Percentiles rank a stretch among this genome's conserved stretches.
phyloP scores from a whole-genome alignment of 371 early-diverging fungal species.

The Phascolomyces articulosus region DNA sequence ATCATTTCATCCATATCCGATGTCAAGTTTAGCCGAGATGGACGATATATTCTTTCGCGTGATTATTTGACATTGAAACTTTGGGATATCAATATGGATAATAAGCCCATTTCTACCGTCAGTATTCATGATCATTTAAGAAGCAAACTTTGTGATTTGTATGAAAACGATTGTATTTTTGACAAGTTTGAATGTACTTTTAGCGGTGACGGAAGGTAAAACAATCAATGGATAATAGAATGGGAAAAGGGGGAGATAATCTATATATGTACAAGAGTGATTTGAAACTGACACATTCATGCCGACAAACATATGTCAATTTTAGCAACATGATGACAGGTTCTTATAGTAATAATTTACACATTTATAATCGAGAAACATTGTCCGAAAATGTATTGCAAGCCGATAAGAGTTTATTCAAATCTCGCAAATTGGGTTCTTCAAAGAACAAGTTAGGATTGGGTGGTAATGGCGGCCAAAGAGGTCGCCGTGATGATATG shows the following conservation, averaged over 20 bases:
- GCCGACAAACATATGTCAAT: too few relatives aligned
- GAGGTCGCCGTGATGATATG: constrained; percentile 75
- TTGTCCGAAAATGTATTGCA: constrained; percentile 85
- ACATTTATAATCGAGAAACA: constrained; percentile 79
- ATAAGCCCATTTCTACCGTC: constrained; percentile 87
- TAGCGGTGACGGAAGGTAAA: constrained; percentile 82
- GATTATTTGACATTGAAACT: constrained; percentile 94
- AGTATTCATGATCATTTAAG: constrained; percentile 91
- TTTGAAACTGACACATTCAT: too few relatives aligned
- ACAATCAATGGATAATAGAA: too few relatives aligned
- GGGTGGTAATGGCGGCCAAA: constrained; percentile 17
- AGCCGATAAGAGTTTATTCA: constrained; percentile 96
- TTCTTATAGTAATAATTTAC: constrained; percentile 95
- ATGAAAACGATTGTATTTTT: constrained; percentile 98
- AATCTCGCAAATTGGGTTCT: constrained; percentile 80
- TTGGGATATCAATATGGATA: constrained; percentile 97
- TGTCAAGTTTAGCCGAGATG: constrained; percentile 91
- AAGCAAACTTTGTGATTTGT: constrained; percentile 93
- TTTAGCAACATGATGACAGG: constrained; percentile 82
- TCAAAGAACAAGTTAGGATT: constrained; percentile 53
- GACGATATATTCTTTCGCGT: constrained; percentile 94
- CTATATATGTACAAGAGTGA: background rate
- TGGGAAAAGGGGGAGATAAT: background rate
- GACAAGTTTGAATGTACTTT: constrained; percentile 98
- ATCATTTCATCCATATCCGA: constrained; percentile 96